Base-by-base conservation (phyloP, 768 basidiomycete species). In the Myochromella boudieri region DNA sequence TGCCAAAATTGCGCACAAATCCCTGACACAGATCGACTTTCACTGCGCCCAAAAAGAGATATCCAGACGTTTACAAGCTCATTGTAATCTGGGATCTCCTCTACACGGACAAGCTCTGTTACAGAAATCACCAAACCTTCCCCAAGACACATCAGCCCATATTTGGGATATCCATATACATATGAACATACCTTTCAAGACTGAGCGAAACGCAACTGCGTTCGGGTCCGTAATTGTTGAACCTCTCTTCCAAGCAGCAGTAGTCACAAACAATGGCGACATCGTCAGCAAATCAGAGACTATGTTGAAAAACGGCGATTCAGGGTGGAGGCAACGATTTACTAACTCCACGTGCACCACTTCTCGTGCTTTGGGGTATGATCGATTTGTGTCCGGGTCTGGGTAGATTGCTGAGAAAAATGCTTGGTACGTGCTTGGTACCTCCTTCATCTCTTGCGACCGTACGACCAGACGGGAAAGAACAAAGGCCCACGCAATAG, bases 1-100 rank as follows among this genome's bases (percentile, higher is more conserved):
- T 82, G 74, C 92, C 94, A 97, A 63, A 82, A 95, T 54, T 94
- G 90, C 4, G 76, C 69, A 53, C 85, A 87, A 49, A 95, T 82
- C 2, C 79, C 80, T 9, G 78, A 71, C 20, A 87, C 74, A 22
- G 88, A 80, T 60, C 61, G 69, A 63, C 70, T 82, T 54, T 81
- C 84, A 54, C 86, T 88, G 20, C 87, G 77, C 5, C 91, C 90
- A 48, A 87, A 91, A 12, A 95, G 70, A 0, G 84, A 78, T 41
- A 86, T 78, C 87, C 90, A 91, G 7, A 87, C 80, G 43, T 90
- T 81, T 29, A 88, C 71, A 6, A 93, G 71, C 1, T 68, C 70
- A 10, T 85, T 80, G 51, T 88, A 87, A 49, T 90, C 82, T 0
- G 85, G 81, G 26, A 95, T 78, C n/a, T 80, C 69, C 59, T 93